Conservation (phyloP, 352 stramenopile genomes). For the Globisporangium cystogenes region DNA sequence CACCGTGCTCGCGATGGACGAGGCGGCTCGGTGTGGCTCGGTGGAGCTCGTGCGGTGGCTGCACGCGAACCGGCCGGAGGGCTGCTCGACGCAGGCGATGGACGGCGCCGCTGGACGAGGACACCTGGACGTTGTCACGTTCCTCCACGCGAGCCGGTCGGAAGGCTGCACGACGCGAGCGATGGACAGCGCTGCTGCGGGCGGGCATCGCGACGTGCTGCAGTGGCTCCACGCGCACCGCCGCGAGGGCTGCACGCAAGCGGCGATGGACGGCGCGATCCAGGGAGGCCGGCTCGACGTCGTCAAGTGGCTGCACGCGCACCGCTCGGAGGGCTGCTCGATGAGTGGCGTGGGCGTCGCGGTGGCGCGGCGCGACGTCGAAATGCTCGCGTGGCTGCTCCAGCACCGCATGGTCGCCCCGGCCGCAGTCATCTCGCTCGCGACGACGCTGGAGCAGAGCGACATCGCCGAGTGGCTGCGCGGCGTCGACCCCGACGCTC, state of each 20-base stretch:
- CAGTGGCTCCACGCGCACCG: conserved; percentile 5
- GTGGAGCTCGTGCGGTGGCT: not conserved
- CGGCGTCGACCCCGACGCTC: not conserved
- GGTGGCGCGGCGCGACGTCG: not conserved
- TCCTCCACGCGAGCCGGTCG: conserved; percentile 26
- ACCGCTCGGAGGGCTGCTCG: conserved; percentile 3
- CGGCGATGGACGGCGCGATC: conserved; percentile 2
- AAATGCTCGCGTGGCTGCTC: not conserved
- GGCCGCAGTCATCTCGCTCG: not conserved
- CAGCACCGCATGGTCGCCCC: not conserved
- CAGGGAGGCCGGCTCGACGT: not conserved
- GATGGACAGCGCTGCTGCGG: conserved; percentile 2
- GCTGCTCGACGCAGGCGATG: conserved; percentile 12
- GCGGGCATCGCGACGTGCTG: not conserved
- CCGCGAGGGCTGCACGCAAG: conserved; percentile 3
- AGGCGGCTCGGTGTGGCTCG: no score
- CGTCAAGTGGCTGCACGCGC: conserved; percentile 8
- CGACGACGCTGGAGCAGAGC: not conserved
- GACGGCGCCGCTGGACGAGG: conserved; percentile 26
- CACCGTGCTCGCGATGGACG: no score
- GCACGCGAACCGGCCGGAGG: not conserved
- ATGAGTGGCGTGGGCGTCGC: not conserved
- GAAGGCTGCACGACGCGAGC: conserved; percentile 22
- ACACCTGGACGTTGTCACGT: conserved; percentile 29
- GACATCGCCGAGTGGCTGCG: not conserved